Conservation (phyloP, 1,139 yeast genomes). For the Blastobotrys indianensis region DNA sequence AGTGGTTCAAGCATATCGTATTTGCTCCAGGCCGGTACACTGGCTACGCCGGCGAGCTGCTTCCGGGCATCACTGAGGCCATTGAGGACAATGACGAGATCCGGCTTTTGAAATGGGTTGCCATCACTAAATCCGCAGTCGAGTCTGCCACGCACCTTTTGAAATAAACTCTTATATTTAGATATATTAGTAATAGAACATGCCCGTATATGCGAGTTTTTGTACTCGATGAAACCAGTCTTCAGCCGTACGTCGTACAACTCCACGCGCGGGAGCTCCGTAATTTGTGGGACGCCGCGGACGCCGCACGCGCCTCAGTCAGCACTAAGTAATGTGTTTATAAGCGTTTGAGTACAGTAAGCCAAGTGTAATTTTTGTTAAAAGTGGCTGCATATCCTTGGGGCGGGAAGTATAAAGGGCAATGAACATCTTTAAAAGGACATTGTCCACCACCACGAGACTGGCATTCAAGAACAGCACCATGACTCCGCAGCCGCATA, state of each 20-base stretch:
- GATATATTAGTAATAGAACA: background rate
- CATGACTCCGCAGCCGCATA: slow-evolving; percentile 3
- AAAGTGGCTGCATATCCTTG: background rate
- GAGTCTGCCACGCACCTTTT: slow-evolving; percentile 31
- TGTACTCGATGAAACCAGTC: background rate
- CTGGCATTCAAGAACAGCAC: background rate
- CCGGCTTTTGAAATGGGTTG: slow-evolving; percentile 53
- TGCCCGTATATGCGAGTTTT: background rate
- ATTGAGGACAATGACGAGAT: slow-evolving; percentile 59
- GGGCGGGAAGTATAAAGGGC: background rate
- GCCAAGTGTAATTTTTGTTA: no score
- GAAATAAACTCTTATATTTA: background rate
- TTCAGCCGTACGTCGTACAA: no score
- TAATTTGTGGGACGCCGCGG: no score
- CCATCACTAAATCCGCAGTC: slow-evolving; percentile 36
- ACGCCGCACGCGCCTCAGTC: no score
- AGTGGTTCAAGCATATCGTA: slow-evolving; percentile 84
- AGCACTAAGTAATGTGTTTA: no score
- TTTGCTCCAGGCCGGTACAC: slow-evolving; percentile 81
- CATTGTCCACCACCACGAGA: background rate
- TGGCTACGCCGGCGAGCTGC: slow-evolving; percentile 77
- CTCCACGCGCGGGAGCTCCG: no score
- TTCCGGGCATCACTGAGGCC: slow-evolving; percentile 78
- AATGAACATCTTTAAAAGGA: background rate
- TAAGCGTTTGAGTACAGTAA: no score